phyloP scores from a whole-genome alignment of 805 yeast genomes.

The Yarrowia phangngaensis region DNA sequence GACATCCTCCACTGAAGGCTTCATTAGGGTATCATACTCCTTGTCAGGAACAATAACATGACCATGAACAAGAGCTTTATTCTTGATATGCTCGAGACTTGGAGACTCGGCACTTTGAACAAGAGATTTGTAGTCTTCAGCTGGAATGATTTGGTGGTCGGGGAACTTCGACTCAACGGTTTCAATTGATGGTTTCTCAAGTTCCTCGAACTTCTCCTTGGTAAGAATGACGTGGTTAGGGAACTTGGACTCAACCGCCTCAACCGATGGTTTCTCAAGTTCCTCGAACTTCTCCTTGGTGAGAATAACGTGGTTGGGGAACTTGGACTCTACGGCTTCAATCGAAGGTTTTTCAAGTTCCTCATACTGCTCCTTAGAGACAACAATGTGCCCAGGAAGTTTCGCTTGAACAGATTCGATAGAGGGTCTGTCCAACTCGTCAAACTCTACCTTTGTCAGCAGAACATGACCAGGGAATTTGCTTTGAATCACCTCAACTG shows the following conservation, averaged over 20 bases:
- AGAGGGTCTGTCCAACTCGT: too few relatives aligned
- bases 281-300: neutral
- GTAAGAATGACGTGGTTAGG: conserved; percentile 16
- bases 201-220: neutral
- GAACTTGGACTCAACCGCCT: neutral
- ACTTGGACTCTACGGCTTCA: neutral
- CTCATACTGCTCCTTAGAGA: neutral
- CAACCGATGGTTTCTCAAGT: neutral
- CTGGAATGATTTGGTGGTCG: conserved; percentile 22
- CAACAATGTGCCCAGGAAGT: conserved; percentile 5
- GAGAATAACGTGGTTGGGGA: conserved; percentile 4
- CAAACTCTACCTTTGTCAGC: too few relatives aligned
- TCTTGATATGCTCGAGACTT: conserved; percentile 32
- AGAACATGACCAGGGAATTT: too few relatives aligned
- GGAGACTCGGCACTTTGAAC: conserved; percentile 22
- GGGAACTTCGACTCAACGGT: conserved; percentile 3
- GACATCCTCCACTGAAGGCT: conserved; percentile 29
- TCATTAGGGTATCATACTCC: conserved; percentile 29
- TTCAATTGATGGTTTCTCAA: conserved; percentile 4
- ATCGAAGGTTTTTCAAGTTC: neutral
- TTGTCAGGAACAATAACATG: conserved; percentile 4
- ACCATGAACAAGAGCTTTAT: conserved; percentile 12
- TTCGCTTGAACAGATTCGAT: too few relatives aligned
- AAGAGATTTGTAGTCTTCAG: conserved; percentile 6
- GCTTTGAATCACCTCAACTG: too few relatives aligned